Conservation (phyloP, 495 filamentous ascomycete species). For the Trichoderma parareesei region DNA sequence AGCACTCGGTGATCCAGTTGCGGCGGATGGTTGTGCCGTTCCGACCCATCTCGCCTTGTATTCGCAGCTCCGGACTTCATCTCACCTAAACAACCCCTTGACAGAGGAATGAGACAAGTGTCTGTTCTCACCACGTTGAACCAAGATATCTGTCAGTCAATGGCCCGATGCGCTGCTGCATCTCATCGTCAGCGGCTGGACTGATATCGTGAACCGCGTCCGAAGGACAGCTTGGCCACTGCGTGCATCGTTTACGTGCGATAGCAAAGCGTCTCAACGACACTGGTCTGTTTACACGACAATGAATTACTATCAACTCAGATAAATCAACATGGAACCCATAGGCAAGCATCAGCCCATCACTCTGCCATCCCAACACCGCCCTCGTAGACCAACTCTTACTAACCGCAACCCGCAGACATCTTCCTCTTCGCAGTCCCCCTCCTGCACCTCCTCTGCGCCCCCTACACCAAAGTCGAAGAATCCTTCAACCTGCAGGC, state of each 20-base stretch:
- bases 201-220: no score
- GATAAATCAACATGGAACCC: background rate
- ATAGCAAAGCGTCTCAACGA: no score
- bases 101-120: background rate
- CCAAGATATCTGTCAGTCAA: no score
- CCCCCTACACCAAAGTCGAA: conserved; percentile 97
- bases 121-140: no score
- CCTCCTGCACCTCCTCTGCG: conserved; percentile 62
- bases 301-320: no score
- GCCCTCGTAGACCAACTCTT: background rate
- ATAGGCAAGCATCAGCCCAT: background rate
- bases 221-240: no score
- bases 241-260: no score
- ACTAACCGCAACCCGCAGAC: conserved; percentile 30
- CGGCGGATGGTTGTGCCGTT: conserved; percentile 11
- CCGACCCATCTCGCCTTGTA: background rate
- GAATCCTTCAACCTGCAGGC: conserved; percentile 98
- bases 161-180: no score
- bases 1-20: no score
- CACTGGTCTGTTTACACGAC: no score
- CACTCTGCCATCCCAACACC: background rate
- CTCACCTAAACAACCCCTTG: background rate
- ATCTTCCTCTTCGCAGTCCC: conserved; percentile 57
- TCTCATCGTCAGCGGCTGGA: no score
- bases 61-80: background rate